Conservation (phyloP, 2,329 filamentous ascomycete species). For the Tolypocladium guangdongense region DNA sequence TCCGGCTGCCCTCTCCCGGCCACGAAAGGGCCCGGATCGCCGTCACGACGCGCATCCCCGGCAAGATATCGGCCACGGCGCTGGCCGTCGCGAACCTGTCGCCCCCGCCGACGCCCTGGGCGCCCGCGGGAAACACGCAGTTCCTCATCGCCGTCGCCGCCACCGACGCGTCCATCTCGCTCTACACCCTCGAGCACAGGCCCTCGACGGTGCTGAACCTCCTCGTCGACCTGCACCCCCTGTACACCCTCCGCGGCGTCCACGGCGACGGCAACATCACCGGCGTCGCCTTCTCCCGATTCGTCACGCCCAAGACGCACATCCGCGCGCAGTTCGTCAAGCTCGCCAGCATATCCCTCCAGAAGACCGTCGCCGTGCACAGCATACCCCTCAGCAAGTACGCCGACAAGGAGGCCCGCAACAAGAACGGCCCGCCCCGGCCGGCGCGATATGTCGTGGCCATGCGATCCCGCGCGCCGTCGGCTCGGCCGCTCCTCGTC, state of each 20-base stretch:
- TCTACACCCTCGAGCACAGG: conserved; percentile 68
- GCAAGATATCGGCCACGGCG: conserved; percentile 60
- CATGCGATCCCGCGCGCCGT: conserved; percentile 41
- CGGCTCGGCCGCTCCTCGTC: conserved; percentile 39
- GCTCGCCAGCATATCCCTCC: conserved; percentile 71
- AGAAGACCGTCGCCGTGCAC: conserved; percentile 70
- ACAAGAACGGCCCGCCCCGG: conserved; percentile 29
- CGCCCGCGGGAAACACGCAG: conserved; percentile 54
- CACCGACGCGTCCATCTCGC: conserved; percentile 65
- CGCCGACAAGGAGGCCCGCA: conserved; percentile 21
- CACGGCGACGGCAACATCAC: conserved; percentile 47
- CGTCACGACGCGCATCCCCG: conserved; percentile 47
- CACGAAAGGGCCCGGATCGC: conserved; percentile 35
- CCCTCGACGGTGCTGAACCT: conserved; percentile 34
- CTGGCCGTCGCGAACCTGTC: conserved; percentile 66
- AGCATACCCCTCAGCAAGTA: conserved; percentile 55
- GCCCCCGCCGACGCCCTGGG: conserved; percentile 36
- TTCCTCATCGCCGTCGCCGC: conserved; percentile 72
- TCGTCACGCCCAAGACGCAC: conserved; percentile 40
- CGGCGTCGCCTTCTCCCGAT: conserved; percentile 46
- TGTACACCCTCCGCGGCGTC: conserved; percentile 41
- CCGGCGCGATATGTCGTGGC: conserved; percentile 60
- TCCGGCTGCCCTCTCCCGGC: conserved; percentile 35
- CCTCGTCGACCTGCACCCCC: conserved; percentile 38
- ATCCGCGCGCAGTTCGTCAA: conserved; percentile 40